These are phyloP conservation scores for Spathaspora arborariae DNA, from an alignment of 805 yeast genomes.

Conservation along the genomic window DNA sequence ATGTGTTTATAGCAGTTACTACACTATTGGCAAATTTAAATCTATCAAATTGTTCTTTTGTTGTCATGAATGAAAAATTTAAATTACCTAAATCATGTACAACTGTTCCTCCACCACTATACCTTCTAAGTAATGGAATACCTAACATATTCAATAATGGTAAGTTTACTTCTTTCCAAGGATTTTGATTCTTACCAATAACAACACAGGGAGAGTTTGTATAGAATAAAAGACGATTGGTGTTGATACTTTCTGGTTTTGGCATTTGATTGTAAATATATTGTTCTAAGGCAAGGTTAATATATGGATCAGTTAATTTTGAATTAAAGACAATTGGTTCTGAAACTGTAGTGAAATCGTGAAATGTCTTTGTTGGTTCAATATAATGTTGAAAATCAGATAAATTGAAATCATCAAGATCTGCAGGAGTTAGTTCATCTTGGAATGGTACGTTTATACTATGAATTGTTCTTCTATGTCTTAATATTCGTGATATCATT, in stretches of 20 bases:
- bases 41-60: constrained; percentile 62
- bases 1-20: constrained; percentile 22
- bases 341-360: constrained; percentile 4
- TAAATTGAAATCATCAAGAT: constrained; percentile 33
- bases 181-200: constrained; percentile 93
- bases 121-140: constrained; percentile 71
- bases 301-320: constrained; percentile 57
- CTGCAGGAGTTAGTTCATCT: constrained; percentile 33
- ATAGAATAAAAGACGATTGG: constrained; percentile 64
- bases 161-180: constrained; percentile 81
- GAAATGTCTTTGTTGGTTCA: constrained; percentile 19
- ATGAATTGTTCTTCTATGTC: constrained; percentile 5
- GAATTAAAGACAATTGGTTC: constrained; percentile 60
- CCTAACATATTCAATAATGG: constrained; percentile 44
- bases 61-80: constrained; percentile 77
- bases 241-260: constrained; percentile 15
- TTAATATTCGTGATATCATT: background rate
- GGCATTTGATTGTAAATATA: constrained; percentile 69
- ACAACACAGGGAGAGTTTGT: constrained; percentile 84
- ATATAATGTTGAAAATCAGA: constrained; percentile 37
- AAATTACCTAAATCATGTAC: constrained; percentile 90
- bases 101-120: constrained; percentile 95
- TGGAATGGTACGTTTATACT: constrained; percentile 32
- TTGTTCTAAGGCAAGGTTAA: constrained; percentile 81
- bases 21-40: constrained; percentile 50